Evolutionary conservation across 306 rosid species (phyloP).

Genomic region (Adenanthera pavonina): DNA sequence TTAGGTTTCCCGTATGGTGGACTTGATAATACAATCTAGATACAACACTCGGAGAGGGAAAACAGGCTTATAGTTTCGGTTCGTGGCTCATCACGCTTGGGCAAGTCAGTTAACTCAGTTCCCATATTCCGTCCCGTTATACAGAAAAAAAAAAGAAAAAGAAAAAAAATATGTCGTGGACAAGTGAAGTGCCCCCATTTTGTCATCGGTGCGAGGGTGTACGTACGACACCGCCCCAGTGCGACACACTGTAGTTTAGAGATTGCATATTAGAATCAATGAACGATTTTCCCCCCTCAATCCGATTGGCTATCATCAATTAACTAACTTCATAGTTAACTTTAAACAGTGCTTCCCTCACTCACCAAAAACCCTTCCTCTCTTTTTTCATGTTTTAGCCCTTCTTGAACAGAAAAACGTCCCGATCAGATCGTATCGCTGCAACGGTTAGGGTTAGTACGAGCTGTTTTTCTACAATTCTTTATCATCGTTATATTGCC

Average conservation of each 20-base stretch:
- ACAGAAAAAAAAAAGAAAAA: neutral
- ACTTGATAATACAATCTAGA: no score
- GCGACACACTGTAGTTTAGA: neutral
- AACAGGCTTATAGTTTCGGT: no score
- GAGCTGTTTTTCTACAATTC: neutral
- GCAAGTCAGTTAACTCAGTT: no score
- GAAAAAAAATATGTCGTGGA: neutral
- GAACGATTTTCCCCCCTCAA: neutral
- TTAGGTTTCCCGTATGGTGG: no score
- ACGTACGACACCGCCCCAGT: neutral
- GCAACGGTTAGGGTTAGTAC: neutral
- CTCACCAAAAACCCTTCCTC: neutral
- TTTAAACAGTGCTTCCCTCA: neutral
- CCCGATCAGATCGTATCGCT: neutral
- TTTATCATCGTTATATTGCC: neutral
- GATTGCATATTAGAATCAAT: neutral
- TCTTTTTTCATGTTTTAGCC: neutral
- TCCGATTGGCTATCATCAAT: neutral
- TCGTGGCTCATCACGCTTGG: no score
- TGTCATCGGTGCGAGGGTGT: neutral
- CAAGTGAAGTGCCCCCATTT: neutral
- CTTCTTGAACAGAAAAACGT: neutral
- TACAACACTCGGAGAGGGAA: no score
- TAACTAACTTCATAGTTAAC: neutral
- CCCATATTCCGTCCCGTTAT: no score